Percentiles rank a stretch among this genome's conserved stretches.
These are phyloP conservation scores for Mycena sanguinolenta DNA, from an alignment of 768 basidiomycete genomes.

Conservation along the genomic window DNA sequence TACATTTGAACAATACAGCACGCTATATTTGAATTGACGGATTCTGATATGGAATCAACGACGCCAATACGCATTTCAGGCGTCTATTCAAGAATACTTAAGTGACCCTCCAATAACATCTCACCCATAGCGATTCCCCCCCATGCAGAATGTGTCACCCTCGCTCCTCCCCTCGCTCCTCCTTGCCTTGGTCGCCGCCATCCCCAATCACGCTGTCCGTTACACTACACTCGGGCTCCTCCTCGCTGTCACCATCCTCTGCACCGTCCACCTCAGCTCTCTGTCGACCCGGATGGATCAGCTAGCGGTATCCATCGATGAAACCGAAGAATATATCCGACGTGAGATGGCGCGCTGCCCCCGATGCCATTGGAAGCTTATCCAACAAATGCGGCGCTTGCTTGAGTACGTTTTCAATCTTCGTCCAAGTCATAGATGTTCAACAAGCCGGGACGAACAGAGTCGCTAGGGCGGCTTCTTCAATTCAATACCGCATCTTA, in stretches of 20 bases:
- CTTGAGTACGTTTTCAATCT: not conserved
- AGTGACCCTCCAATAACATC: not conserved
- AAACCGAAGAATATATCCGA: not conserved
- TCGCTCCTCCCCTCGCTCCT: not conserved
- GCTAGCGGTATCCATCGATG: too few species aligned
- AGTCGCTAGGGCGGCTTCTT: not conserved
- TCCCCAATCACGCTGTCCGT: conserved; percentile 1
- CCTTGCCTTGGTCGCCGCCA: not conserved
- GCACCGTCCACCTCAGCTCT: too few species aligned
- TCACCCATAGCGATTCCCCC: not conserved
- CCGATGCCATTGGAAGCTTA: not conserved
- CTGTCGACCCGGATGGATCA: too few species aligned
- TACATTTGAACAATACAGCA: too few species aligned
- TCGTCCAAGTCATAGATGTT: not conserved
- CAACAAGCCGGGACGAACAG: too few species aligned
- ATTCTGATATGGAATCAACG: too few species aligned
- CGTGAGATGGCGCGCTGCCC: not conserved
- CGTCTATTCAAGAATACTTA: not conserved
- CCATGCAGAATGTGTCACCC: not conserved
- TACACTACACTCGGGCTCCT: too few species aligned
- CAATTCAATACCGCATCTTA: not conserved
- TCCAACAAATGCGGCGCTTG: not conserved
- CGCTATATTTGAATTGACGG: too few species aligned
- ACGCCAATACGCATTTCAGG: too few species aligned
- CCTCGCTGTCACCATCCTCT: too few species aligned